Percentiles rank a stretch among this genome's conserved stretches.
phyloP scores from a whole-genome alignment of 257 asterid species.

The Petunia secreta region DNA sequence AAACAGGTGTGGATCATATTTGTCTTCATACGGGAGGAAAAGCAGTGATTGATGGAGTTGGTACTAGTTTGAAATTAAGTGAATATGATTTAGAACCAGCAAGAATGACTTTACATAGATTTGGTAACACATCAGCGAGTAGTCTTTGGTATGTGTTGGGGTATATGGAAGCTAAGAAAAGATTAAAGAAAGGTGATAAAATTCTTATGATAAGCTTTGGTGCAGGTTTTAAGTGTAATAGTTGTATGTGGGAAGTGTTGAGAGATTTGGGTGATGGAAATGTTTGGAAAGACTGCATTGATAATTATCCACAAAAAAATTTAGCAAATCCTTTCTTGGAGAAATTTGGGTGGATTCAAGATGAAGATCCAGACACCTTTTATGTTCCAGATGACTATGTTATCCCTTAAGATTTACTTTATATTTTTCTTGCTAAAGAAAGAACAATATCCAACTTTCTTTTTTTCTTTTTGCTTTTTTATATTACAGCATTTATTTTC shows the following conservation, averaged over 20 bases:
- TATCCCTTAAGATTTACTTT: conserved; percentile 46
- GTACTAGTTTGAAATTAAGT: conserved; percentile 46
- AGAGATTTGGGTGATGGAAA: conserved; percentile 62
- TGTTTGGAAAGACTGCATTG: conserved; percentile 68
- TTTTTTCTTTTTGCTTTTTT: neutral
- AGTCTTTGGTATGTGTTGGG: conserved; percentile 92
- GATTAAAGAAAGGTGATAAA: conserved; percentile 75
- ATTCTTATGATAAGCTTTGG: conserved; percentile 90
- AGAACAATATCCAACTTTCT: conserved; percentile 12
- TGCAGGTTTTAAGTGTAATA: conserved; percentile 95
- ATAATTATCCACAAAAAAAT: conserved; percentile 58
- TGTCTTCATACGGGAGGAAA: conserved; percentile 95
- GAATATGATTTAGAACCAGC: conserved; percentile 92
- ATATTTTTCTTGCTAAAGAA: neutral
- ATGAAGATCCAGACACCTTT: conserved; percentile 67
- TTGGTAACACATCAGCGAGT: conserved; percentile 93
- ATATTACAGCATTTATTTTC: neutral
- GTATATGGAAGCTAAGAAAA: conserved; percentile 79
- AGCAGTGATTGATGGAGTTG: conserved; percentile 86
- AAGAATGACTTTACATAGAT: conserved; percentile 89
- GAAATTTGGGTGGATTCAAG: conserved; percentile 77
- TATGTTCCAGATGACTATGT: conserved; percentile 61
- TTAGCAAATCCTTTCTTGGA: conserved; percentile 73
- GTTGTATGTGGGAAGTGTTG: conserved; percentile 86
- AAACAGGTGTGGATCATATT: conserved; percentile 79